These are phyloP conservation scores for Microbotryum silenes-acaulis DNA, from an alignment of 1,284 basidiomycete species.

Conservation along the genomic window DNA sequence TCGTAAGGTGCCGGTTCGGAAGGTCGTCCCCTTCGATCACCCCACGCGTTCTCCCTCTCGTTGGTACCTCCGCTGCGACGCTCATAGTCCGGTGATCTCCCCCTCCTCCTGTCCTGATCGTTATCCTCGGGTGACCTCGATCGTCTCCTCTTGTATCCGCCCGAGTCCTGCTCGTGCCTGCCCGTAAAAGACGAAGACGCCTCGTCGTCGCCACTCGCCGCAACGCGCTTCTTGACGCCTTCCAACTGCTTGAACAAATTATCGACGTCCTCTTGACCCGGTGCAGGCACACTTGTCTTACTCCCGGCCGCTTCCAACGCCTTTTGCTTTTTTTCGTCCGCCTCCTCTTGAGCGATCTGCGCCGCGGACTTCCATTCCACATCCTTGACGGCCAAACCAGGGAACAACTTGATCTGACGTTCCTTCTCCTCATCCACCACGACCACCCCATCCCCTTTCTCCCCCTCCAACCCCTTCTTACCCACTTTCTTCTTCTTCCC, in stretches of 20 bases:
- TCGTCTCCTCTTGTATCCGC: slow-evolving; percentile 7
- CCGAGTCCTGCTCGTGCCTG: slow-evolving; percentile 46
- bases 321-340: slow-evolving; percentile 38
- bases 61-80: slow-evolving; percentile 29
- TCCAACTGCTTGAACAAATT: slow-evolving; percentile 46
- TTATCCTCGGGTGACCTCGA: slow-evolving; percentile 44
- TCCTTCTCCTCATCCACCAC: slow-evolving; percentile 53
- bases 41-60: slow-evolving; percentile 34
- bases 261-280: slow-evolving; percentile 23
- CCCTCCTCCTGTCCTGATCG: slow-evolving; percentile 44
- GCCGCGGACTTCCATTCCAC: slow-evolving; percentile 47
- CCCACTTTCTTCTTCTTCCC: slow-evolving; percentile 38
- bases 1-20: slow-evolving; percentile 17
- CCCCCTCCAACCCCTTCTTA: slow-evolving; percentile 46
- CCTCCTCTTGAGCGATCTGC: slow-evolving; percentile 10
- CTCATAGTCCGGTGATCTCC: slow-evolving; percentile 23
- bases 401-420: slow-evolving; percentile 75
- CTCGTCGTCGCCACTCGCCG: slow-evolving; percentile 52
- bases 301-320: slow-evolving; percentile 45
- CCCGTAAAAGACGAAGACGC: slow-evolving; percentile 41
- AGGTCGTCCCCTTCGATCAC: slow-evolving; percentile 37
- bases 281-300: slow-evolving; percentile 48
- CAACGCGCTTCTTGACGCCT: slow-evolving; percentile 46
- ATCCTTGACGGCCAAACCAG: slow-evolving; percentile 80
- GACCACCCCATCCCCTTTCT: slow-evolving; percentile 52